A percentile compares a stretch with the other conserved stretches of the same genome.
phyloP scores from a whole-genome alignment of 176 grass and related monocot genomes.

The Paspalum notatum region DNA sequence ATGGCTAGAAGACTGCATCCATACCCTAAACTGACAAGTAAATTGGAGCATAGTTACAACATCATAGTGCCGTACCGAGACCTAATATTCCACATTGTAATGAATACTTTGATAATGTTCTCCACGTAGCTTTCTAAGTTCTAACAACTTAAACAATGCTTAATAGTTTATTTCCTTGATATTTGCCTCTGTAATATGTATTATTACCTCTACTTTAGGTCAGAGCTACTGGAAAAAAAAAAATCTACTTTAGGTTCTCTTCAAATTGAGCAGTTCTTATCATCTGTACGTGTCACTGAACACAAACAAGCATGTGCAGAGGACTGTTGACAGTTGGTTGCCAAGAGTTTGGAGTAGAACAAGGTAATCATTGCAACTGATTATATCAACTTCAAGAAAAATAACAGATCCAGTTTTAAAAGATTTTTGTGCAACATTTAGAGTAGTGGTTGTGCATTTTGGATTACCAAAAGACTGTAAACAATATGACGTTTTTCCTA shows the following conservation, averaged over 20 bases:
- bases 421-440: not conserved
- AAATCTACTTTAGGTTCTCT: slow-evolving; percentile 4
- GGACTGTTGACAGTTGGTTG: not conserved
- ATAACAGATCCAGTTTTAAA: not conserved
- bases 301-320: not conserved
- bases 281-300: not conserved
- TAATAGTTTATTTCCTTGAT: slow-evolving; percentile 29
- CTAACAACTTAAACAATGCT: slow-evolving; percentile 13
- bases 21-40: not conserved
- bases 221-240: no score
- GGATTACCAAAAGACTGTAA: slow-evolving; percentile 13
- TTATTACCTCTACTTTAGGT: slow-evolving; percentile 5
- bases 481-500: slow-evolving; percentile 8
- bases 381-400: slow-evolving; percentile 21
- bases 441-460: slow-evolving; percentile 12
- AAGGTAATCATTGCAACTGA: slow-evolving; percentile 3
- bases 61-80: slow-evolving; percentile 2
- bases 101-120: slow-evolving; percentile 13
- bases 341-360: not conserved
- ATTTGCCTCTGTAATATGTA: not conserved
- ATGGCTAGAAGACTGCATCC: not conserved
- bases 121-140: slow-evolving; percentile 20
- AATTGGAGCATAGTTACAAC: not conserved
- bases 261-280: not conserved
- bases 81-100: slow-evolving; percentile 1